Base-by-base conservation (phyloP, 768 basidiomycete genomes). In the Tulasnella sp. region DNA sequence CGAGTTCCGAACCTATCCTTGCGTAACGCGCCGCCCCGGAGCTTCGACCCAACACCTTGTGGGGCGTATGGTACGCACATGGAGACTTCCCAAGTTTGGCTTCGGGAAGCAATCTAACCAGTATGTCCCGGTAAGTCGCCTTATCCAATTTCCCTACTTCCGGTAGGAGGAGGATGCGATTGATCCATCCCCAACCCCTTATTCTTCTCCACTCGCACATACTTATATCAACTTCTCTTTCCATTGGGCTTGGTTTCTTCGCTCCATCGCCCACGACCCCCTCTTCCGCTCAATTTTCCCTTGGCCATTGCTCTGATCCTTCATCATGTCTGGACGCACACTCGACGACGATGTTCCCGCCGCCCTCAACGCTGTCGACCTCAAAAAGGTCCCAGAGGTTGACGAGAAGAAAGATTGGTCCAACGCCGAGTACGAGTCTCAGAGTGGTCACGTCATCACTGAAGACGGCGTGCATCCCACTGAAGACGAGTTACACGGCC, bases 401-500 rank as follows among this genome's bases (percentile, higher is more conserved):
- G 69, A 69, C 14, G 69, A 69, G 44, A 69, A 69, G 42, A 69
- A 69, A 52, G 41, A 35, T 35, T 69, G 47, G 41, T 11, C 36
- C 42, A 44, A 44, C 47, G 26, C 32, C 26, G 34, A 44, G 14
- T 42, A 59, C 29, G 69, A 69, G 19, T 40, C 44, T 36, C 35
- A 69, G 11, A 35, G 35, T 19, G 42, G 36, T 9, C 40, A 22
- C 36, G 34, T 32, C 22, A 19, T 52, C 41, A 52, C 41, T 26
- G 41, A 74, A 19, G 39, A 44, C 22, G 74, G 70, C 22, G 40
- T 72, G 9, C 40, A 63, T 34, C 73, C 73, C 8, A 74, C 73
- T 36, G 71, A 72, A 16, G 73, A 72, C 1, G 73, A 74, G 41
- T 42, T 41, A n/a, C 26, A 19, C 44, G 73, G 73, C 59, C 73